phyloP scores from a whole-genome alignment of 176 grass and related monocot genomes.

The Lolium rigidum region DNA sequence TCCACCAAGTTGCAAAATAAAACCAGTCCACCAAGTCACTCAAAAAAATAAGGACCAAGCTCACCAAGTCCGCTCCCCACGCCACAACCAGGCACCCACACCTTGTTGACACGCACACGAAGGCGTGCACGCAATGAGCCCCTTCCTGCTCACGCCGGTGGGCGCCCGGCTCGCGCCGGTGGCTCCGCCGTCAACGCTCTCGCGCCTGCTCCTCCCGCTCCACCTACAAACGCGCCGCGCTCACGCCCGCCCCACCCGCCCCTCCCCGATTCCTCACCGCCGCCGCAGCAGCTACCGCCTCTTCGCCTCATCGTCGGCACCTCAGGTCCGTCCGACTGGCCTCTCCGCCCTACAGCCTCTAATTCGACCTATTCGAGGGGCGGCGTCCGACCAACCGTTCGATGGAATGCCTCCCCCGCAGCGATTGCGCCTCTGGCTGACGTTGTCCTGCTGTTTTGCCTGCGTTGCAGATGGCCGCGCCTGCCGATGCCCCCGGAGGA shows the following conservation, averaged over 20 bases:
- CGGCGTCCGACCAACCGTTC: constrained; percentile 4
- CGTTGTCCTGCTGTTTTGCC: neutral
- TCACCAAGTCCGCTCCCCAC: neutral
- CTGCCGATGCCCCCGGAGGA: constrained; percentile 48
- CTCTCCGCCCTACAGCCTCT: neutral
- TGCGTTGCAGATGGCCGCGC: constrained; percentile 61
- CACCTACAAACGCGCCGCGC: constrained; percentile 42
- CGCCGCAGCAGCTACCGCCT: neutral
- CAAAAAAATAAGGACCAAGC: no score
- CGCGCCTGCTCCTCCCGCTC: constrained; percentile 43
- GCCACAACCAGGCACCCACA: neutral
- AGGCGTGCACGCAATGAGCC: constrained; percentile 55
- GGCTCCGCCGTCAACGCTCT: constrained; percentile 52
- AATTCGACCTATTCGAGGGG: no score
- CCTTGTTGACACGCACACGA: neutral
- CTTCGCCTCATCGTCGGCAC: constrained; percentile 37
- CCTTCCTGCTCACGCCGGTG: constrained; percentile 51
- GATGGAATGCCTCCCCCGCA: neutral
- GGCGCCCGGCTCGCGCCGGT: constrained; percentile 21
- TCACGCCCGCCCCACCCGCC: neutral
- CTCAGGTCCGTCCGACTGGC: constrained; percentile 37
- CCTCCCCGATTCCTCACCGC: neutral
- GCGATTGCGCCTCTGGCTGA: constrained; percentile 5
- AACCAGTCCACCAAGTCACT: no score
- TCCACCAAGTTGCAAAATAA: no score